phyloP scores from a whole-genome alignment of 352 stramenopile genomes.

The Pythium dissotocum region DNA sequence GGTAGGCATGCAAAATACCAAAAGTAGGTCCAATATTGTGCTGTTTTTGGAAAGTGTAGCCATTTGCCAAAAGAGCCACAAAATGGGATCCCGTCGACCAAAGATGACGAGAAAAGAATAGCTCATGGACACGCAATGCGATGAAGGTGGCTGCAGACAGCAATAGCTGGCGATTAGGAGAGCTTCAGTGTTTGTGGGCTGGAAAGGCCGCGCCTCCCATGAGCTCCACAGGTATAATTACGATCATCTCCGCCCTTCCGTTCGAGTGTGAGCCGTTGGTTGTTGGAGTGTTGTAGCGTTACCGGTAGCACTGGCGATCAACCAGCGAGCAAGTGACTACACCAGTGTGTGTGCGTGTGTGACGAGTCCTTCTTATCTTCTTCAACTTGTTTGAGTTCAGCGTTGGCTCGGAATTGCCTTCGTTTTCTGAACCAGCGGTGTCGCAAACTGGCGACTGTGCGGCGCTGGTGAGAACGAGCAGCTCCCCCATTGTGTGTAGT shows the following conservation, averaged over 20 bases:
- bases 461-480: background rate
- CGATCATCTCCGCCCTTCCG: background rate
- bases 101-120: background rate
- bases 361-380: background rate
- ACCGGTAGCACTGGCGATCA: background rate
- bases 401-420: background rate
- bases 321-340: background rate
- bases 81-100: background rate
- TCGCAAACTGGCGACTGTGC: slow-evolving; percentile 2
- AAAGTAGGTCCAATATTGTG: background rate
- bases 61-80: background rate
- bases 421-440: background rate
- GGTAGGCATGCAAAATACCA: background rate
- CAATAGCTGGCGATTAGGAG: background rate
- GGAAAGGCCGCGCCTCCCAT: background rate
- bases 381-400: background rate
- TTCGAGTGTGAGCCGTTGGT: background rate
- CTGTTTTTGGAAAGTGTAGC: slow-evolving; percentile 20
- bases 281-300: background rate
- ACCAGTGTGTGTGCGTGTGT: background rate
- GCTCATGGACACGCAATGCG: background rate
- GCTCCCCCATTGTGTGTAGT: background rate
- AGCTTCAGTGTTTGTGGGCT: background rate
- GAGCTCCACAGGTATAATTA: background rate
- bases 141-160: background rate